Conservation (phyloP, 164 flowering plant species). For the Magnolia sinica region DNA sequence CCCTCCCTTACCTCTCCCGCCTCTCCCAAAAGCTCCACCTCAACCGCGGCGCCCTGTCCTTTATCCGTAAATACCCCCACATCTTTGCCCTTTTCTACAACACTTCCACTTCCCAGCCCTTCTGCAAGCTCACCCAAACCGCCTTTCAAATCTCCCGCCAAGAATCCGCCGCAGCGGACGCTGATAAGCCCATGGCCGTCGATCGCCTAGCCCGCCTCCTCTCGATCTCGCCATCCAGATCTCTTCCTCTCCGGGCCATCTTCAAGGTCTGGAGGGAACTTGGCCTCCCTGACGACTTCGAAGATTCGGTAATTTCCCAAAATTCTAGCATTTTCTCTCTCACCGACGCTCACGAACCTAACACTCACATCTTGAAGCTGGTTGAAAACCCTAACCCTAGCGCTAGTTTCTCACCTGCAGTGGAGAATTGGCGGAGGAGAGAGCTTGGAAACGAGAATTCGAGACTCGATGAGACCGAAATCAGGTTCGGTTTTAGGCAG, state of each 20-base stretch:
- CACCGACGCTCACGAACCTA: constrained; percentile 52
- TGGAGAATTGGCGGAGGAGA: constrained; percentile 68
- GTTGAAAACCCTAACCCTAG: constrained; percentile 13
- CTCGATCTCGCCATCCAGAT: constrained; percentile 53
- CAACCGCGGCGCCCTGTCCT: constrained; percentile 71
- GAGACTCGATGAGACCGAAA: constrained; percentile 38
- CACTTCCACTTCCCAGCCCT: constrained; percentile 34
- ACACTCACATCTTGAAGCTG: constrained; percentile 64
- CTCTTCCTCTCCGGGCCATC: constrained; percentile 72
- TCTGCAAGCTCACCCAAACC: constrained; percentile 50
- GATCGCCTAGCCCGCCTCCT: constrained; percentile 62
- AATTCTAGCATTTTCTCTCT: constrained; percentile 52
- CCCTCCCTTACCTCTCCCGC: constrained; percentile 63
- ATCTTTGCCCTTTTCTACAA: constrained; percentile 57
- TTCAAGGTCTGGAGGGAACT: constrained; percentile 90
- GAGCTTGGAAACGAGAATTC: constrained; percentile 47
- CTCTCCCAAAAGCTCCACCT: constrained; percentile 81
- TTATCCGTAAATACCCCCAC: constrained; percentile 74
- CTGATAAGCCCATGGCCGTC: constrained; percentile 36
- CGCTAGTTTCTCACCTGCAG: constrained; percentile 31
- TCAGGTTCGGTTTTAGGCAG: constrained; percentile 57
- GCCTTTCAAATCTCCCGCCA: constrained; percentile 35
- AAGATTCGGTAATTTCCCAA: constrained; percentile 55
- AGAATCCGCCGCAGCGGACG: constrained; percentile 48
- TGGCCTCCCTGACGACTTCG: constrained; percentile 89